Base-by-base conservation (phyloP, 805 yeast species). In the Clavispora fructus region DNA sequence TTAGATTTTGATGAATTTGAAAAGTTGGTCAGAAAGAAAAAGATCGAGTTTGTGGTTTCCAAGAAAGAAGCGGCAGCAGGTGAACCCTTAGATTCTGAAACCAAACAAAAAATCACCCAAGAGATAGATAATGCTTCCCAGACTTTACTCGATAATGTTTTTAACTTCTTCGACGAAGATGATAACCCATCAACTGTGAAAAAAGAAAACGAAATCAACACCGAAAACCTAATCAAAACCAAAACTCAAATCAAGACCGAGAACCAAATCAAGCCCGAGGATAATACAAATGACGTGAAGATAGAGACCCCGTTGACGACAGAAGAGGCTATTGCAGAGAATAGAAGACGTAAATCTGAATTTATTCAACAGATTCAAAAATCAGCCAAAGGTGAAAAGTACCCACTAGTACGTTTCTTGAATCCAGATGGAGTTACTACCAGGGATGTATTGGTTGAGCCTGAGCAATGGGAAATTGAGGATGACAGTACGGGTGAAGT, bases 381-480 rank as follows among this genome's bases (percentile, higher is more conserved):
- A 14, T 66, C 71, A n/a, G 70, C 83, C 0, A 67, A 63, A 17
- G 66, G 73, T 11, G 73, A 75, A 45, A 73, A 79, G 54, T 67
- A 65, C 43, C 99, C 99, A 0, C 65, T 89, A 19, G 97, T 92
- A 0, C 72, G 87, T 42, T 94, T 94, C 59, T 66, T 78, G 39
- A 69, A 83, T 3, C 79, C 87, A 0, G 90, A 87, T 57, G 85
- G 89, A 1, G 74, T 80, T 2, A 75, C 67, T 30, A 66, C 87
- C 1, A 67, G 96, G 50, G 83, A 83, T n/a, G 82, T 88, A 1
- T 64, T 91, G 11, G 85, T 90, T 3, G 85, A 82, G 51, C 89
- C 91, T 0, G 98, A 92, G 60, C 73, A 73, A 12, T 92, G 97
- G 89, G 76, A 75, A 0, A 71, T 87, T 19, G 92, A 84, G 52